Evolutionary conservation across 129 eudicot genomes (phyloP).

Genomic region (Helichrysum umbraculigerum): DNA sequence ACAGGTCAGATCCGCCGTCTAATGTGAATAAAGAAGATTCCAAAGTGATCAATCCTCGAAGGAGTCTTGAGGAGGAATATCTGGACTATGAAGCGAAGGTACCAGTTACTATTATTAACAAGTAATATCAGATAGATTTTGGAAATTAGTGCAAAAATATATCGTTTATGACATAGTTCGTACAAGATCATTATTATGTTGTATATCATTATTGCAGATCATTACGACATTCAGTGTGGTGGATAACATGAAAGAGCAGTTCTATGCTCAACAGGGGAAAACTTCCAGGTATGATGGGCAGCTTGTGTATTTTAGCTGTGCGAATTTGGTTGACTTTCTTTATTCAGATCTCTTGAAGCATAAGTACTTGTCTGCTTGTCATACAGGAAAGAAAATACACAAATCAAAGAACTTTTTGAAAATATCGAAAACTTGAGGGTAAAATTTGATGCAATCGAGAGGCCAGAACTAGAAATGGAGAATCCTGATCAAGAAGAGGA

Average conservation of each 20-base stretch:
- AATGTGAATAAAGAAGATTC: slow-evolving; percentile 50
- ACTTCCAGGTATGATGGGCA: slow-evolving; percentile 53
- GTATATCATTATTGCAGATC: slow-evolving; percentile 44
- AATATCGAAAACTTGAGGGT: slow-evolving; percentile 70
- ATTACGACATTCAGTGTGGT: slow-evolving; percentile 92
- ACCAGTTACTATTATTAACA: not conserved
- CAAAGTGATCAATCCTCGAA: slow-evolving; percentile 55
- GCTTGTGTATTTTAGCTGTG: not conserved
- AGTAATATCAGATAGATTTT: not conserved
- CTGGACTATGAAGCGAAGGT: slow-evolving; percentile 93
- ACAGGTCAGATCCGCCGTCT: slow-evolving; percentile 51
- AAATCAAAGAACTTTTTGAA: slow-evolving; percentile 73
- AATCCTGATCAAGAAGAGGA: slow-evolving; percentile 48
- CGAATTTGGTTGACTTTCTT: not conserved
- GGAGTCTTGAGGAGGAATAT: slow-evolving; percentile 94
- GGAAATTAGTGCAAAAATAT: not conserved
- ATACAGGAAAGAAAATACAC: slow-evolving; percentile 71
- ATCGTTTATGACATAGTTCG: not conserved
- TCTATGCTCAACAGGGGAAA: slow-evolving; percentile 62
- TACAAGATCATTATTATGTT: not conserved
- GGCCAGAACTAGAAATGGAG: slow-evolving; percentile 82
- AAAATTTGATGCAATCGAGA: slow-evolving; percentile 85
- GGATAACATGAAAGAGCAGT: slow-evolving; percentile 94
- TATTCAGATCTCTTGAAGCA: not conserved
- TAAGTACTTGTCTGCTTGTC: not conserved